Evolutionary conservation across 2,329 filamentous ascomycete species (phyloP).

Genomic region (Verticillium albo-atrum): DNA sequence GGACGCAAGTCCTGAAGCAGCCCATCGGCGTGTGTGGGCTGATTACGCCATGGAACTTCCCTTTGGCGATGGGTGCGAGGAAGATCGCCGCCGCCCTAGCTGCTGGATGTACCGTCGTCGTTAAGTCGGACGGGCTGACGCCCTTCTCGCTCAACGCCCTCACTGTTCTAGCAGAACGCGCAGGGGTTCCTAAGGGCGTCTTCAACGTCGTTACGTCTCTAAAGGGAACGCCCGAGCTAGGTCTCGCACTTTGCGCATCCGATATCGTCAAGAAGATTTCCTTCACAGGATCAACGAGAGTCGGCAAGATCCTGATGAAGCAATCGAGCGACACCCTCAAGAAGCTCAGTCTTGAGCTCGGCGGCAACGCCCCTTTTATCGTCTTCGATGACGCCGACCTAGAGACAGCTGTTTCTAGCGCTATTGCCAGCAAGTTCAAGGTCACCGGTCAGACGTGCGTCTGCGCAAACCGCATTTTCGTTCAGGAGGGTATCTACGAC

Average conservation of each 20-base stretch:
- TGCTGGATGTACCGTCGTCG: slow-evolving; percentile 68
- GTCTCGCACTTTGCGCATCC: slow-evolving; percentile 58
- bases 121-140: slow-evolving; percentile 25
- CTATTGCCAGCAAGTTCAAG: slow-evolving; percentile 48
- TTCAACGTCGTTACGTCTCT: slow-evolving; percentile 71
- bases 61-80: slow-evolving; percentile 44
- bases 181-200: slow-evolving; percentile 71
- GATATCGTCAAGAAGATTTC: slow-evolving; percentile 66
- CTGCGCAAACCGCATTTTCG: slow-evolving; percentile 54
- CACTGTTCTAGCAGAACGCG: slow-evolving; percentile 58
- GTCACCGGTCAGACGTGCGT: slow-evolving; percentile 58
- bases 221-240: slow-evolving; percentile 52
- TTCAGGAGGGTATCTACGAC: slow-evolving; percentile 44
- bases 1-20: slow-evolving; percentile 41
- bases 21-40: slow-evolving; percentile 29
- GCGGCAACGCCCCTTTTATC: slow-evolving; percentile 61
- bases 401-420: slow-evolving; percentile 53
- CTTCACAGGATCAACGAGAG: slow-evolving; percentile 71
- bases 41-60: slow-evolving; percentile 53
- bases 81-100: slow-evolving; percentile 55
- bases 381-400: slow-evolving; percentile 63
- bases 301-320: slow-evolving; percentile 62
- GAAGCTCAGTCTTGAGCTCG: slow-evolving; percentile 62
- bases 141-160: slow-evolving; percentile 39
- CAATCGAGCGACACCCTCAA: slow-evolving; percentile 60